phyloP scores from a whole-genome alignment of 1,284 basidiomycete genomes.

The Apiotrichum porosum region DNA sequence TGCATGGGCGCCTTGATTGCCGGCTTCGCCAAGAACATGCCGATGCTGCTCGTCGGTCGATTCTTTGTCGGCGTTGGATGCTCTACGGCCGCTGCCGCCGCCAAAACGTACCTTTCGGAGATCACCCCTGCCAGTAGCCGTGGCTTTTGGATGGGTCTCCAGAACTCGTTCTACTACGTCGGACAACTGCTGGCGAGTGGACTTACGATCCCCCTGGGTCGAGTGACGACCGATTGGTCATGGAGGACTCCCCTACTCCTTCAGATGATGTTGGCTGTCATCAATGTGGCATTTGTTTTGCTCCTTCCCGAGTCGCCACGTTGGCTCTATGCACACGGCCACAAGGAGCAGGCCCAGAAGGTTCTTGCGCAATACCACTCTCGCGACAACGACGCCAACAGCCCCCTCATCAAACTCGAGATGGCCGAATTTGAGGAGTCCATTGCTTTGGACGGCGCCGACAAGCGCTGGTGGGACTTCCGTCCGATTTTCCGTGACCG shows the following conservation, averaged over 20 bases:
- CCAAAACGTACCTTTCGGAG: slow-evolving; percentile 55
- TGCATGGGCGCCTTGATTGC: slow-evolving; percentile 54
- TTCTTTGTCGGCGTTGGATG: slow-evolving; percentile 51
- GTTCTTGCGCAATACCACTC: slow-evolving; percentile 50
- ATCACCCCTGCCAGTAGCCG: slow-evolving; percentile 54
- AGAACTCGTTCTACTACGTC: slow-evolving; percentile 53
- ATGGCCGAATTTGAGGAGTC: slow-evolving; percentile 57
- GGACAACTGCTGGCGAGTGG: slow-evolving; percentile 56
- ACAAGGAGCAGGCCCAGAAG: slow-evolving; percentile 12
- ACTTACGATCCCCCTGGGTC: slow-evolving; percentile 56
- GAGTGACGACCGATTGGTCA: slow-evolving; percentile 49
- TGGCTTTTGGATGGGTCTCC: slow-evolving; percentile 55
- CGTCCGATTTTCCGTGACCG: slow-evolving; percentile 53
- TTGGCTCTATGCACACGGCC: slow-evolving; percentile 45
- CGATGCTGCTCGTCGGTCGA: slow-evolving; percentile 55
- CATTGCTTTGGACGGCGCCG: slow-evolving; percentile 39
- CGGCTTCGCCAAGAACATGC: slow-evolving; percentile 51
- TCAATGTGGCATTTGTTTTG: slow-evolving; percentile 53
- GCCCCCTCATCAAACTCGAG: slow-evolving; percentile 55
- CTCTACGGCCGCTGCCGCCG: slow-evolving; percentile 52
- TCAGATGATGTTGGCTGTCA: slow-evolving; percentile 51
- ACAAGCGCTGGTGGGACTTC: slow-evolving; percentile 56
- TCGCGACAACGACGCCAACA: slow-evolving; percentile 51
- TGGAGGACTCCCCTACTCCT: slow-evolving; percentile 56
- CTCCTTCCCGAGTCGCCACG: slow-evolving; percentile 49